A percentile compares a stretch with the other conserved stretches of the same genome.
phyloP scores from a whole-genome alignment of 306 rosid genomes.

The Dicorynia guianensis region DNA sequence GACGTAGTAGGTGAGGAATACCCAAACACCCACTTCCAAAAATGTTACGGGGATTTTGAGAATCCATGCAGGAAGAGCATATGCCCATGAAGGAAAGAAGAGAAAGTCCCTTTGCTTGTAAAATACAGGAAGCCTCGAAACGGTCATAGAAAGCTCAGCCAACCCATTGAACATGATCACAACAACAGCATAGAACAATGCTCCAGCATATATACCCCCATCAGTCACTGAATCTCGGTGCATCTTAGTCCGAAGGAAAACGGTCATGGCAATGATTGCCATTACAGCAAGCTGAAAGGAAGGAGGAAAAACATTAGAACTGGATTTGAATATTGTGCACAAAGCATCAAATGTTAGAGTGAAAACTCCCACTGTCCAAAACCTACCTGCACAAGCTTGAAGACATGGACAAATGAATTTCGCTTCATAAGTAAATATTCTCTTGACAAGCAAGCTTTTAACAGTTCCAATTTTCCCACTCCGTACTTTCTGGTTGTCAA shows the following conservation, averaged over 20 bases:
- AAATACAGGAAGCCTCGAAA: conserved; percentile 65
- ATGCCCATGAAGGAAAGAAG: conserved; percentile 71
- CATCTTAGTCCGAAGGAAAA: conserved; percentile 58
- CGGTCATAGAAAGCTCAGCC: conserved; percentile 64
- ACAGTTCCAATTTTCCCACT: conserved; percentile 45
- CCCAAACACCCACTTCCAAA: conserved; percentile 64
- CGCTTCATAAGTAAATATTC: conserved; percentile 71
- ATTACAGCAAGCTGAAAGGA: conserved; percentile 44
- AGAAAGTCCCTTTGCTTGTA: conserved; percentile 67
- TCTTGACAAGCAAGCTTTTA: conserved; percentile 67
- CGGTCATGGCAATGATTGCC: conserved; percentile 53
- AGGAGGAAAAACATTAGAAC: neutral
- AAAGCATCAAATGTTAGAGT: conserved; percentile 1
- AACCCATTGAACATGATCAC: conserved; percentile 64
- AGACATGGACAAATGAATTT: conserved; percentile 54
- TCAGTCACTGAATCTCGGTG: conserved; percentile 48
- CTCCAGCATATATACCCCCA: conserved; percentile 62
- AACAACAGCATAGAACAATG: conserved; percentile 54
- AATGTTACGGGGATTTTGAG: conserved; percentile 60
- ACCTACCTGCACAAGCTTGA: conserved; percentile 55
- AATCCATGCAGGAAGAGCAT: conserved; percentile 68
- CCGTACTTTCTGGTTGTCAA: conserved; percentile 51
- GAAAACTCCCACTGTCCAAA: conserved; percentile 24
- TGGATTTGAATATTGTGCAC: neutral
- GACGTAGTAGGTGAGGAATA: conserved; percentile 64